phyloP scores from a whole-genome alignment of 768 basidiomycete species.

The Boletus insuetus region DNA sequence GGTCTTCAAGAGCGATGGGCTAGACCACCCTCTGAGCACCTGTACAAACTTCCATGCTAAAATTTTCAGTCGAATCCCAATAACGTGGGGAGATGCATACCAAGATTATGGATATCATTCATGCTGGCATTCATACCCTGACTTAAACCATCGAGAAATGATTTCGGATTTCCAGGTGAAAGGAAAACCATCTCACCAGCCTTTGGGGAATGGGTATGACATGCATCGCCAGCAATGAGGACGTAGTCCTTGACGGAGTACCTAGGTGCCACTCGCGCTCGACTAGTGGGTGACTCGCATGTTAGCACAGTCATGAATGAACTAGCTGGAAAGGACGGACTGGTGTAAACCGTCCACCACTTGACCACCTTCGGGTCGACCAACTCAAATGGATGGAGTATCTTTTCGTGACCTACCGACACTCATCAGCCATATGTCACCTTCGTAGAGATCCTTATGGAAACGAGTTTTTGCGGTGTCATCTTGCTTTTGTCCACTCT shows the following conservation, averaged over 20 bases:
- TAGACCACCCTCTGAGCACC: slow-evolving; percentile 42
- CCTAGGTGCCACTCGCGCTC: slow-evolving; percentile 65
- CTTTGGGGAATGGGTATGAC: slow-evolving; percentile 66
- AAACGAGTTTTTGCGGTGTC: slow-evolving; percentile 49
- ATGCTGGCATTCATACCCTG: slow-evolving; percentile 80
- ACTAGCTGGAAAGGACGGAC: slow-evolving; percentile 35
- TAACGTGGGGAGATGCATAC: slow-evolving; percentile 25
- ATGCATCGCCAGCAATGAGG: slow-evolving; percentile 77
- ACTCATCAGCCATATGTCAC: background rate
- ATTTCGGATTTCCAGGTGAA: background rate
- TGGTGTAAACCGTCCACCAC: slow-evolving; percentile 74
- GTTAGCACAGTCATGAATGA: background rate
- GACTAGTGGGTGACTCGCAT: slow-evolving; percentile 36
- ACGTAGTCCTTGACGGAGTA: slow-evolving; percentile 59
- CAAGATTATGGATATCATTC: slow-evolving; percentile 73
- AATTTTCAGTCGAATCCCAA: slow-evolving; percentile 48
- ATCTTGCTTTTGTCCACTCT: slow-evolving; percentile 52
- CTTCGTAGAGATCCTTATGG: slow-evolving; percentile 34
- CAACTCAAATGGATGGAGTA: slow-evolving; percentile 56
- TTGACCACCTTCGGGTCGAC: slow-evolving; percentile 46
- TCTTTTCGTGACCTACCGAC: slow-evolving; percentile 50
- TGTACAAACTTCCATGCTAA: slow-evolving; percentile 47
- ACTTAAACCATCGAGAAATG: slow-evolving; percentile 34
- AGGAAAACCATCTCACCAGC: slow-evolving; percentile 39
- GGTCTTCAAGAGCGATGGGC: slow-evolving; percentile 37